phyloP scores from a whole-genome alignment of 116 monocot species.

The Dioscorea cayenensis region DNA sequence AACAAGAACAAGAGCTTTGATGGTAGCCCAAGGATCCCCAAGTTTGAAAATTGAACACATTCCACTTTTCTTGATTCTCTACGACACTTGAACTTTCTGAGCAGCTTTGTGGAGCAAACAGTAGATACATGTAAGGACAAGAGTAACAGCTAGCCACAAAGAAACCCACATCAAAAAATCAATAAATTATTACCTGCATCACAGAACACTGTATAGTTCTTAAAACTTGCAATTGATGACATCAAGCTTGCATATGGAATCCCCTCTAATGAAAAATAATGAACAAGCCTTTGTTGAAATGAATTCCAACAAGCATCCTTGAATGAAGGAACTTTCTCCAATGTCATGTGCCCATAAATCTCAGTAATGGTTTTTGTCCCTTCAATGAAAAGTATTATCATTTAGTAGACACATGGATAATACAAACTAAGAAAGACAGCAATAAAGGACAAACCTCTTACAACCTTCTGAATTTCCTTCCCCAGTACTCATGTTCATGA shows the following conservation, averaged over 20 bases:
- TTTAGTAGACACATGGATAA: neutral
- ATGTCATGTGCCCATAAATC: conserved; percentile 32
- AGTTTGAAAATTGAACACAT: conserved; percentile 46
- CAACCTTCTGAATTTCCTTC: conserved; percentile 29
- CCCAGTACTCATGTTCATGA: conserved; percentile 49
- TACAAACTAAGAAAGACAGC: conserved; percentile 7
- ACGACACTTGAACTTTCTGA: conserved; percentile 47
- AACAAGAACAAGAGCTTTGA: neutral
- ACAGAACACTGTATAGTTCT: conserved; percentile 39
- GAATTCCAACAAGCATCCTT: conserved; percentile 20
- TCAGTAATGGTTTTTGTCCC: conserved; percentile 48
- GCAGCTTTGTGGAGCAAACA: conserved; percentile 32
- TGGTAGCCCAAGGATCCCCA: conserved; percentile 65
- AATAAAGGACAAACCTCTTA: conserved; percentile 46
- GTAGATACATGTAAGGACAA: neutral
- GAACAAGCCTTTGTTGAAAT: conserved; percentile 10
- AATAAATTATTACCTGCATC: conserved; percentile 49
- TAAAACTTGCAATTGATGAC: conserved; percentile 52
- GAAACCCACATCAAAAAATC: neutral
- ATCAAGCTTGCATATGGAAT: conserved; percentile 39
- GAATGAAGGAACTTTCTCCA: conserved; percentile 32
- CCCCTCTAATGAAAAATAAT: conserved; percentile 15
- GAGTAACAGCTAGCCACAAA: neutral
- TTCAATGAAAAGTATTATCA: conserved; percentile 14
- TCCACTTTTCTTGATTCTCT: conserved; percentile 22